Evolutionary conservation across 2,329 filamentous ascomycete genomes (phyloP).

Genomic region (Colletotrichum tofieldiae): DNA sequence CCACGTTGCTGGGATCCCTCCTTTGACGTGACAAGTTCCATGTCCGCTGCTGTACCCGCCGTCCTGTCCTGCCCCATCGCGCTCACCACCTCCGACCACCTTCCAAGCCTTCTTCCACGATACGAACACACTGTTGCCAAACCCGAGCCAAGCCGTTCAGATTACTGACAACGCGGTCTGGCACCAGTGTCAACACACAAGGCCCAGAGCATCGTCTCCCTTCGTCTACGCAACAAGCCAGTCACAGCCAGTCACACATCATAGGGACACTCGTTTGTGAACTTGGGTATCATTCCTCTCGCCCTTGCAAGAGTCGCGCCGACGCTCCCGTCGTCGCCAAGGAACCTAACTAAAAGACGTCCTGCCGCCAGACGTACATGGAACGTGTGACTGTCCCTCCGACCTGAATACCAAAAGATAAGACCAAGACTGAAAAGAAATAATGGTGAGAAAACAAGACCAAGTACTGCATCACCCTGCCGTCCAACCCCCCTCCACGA

Average conservation of each 20-base stretch:
- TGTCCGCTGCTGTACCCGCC: not conserved
- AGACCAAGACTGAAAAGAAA: slow-evolving; percentile 10
- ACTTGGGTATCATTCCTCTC: slow-evolving; percentile 43
- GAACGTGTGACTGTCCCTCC: slow-evolving; percentile 15
- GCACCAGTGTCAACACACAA: not conserved
- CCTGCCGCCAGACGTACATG: not conserved
- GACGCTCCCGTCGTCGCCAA: slow-evolving; percentile 23
- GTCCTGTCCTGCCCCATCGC: slow-evolving; percentile 1
- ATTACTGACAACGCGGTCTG: not conserved
- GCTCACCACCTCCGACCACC: not conserved
- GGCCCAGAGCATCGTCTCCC: not conserved
- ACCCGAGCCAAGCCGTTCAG: not conserved
- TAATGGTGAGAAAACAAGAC: not conserved
- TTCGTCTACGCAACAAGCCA: not conserved
- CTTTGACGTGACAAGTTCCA: slow-evolving; percentile 33
- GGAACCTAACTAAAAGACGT: slow-evolving; percentile 29
- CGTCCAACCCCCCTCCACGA: not conserved
- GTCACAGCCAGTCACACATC: not conserved
- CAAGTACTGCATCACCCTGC: not conserved
- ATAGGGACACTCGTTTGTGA: not conserved
- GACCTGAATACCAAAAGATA: not conserved
- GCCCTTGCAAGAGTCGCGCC: slow-evolving; percentile 33
- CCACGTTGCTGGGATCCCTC: slow-evolving; percentile 32
- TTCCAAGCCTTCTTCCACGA: not conserved
- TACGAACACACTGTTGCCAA: not conserved